Evolutionary conservation across 495 filamentous ascomycete genomes (phyloP).

Genomic region (Tuber brumale): DNA sequence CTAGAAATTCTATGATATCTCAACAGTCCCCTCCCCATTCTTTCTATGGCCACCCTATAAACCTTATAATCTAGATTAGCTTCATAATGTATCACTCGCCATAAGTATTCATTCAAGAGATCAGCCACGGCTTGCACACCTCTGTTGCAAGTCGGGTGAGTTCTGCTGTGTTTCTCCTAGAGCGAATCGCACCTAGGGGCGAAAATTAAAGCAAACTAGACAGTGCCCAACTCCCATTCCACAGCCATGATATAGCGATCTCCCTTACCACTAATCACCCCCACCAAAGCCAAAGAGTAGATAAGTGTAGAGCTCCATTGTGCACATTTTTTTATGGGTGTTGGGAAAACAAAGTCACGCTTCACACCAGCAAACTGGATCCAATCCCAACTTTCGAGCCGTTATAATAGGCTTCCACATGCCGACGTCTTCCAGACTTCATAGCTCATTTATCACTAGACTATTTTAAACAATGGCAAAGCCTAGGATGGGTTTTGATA

Average conservation of each 20-base stretch:
- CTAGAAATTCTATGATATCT: not conserved
- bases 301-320: not conserved
- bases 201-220: not conserved
- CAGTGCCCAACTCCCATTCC: not conserved
- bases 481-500: not conserved
- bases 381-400: not conserved
- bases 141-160: not conserved
- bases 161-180: not conserved
- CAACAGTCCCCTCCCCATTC: not conserved
- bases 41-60: not conserved
- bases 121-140: not conserved
- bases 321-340: not conserved
- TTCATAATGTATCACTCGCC: not conserved
- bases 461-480: not conserved
- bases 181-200: not conserved
- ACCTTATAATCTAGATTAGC: not conserved
- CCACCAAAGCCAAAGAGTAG: no score
- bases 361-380: not conserved
- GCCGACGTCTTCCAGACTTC: not conserved
- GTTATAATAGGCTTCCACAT: not conserved
- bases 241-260: not conserved
- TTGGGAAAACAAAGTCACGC: not conserved
- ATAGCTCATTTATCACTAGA: not conserved
- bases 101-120: not conserved
- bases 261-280: not conserved